These are phyloP conservation scores for Nakaseomyces delphensis DNA, from an alignment of 1,139 yeast genomes.

Conservation along the genomic window DNA sequence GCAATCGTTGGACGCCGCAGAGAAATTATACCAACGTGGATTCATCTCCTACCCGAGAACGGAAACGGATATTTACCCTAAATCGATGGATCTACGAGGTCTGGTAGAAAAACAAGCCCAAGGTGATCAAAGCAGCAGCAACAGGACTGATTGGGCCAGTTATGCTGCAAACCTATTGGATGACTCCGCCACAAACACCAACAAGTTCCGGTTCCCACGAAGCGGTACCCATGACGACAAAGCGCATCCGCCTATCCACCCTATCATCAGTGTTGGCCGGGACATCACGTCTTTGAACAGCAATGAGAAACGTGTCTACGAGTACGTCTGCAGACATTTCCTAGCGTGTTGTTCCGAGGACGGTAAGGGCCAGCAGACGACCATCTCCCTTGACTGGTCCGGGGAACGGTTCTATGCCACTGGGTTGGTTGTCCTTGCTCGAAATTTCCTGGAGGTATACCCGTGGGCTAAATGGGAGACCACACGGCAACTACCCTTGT, in stretches of 20 bases:
- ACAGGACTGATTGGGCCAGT: constrained; percentile 39
- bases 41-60: constrained; percentile 94
- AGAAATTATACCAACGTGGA: constrained; percentile 75
- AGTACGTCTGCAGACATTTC: constrained; percentile 77
- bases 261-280: constrained; percentile 42
- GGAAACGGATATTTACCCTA: constrained; percentile 84
- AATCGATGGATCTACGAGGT: constrained; percentile 55
- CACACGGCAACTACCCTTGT: constrained; percentile 55
- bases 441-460: constrained; percentile 74
- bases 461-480: constrained; percentile 75
- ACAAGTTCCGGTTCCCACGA: constrained; percentile 53
- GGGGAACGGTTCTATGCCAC: constrained; percentile 59
- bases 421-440: constrained; percentile 64
- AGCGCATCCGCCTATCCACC: constrained; percentile 99
- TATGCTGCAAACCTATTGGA: constrained; percentile 35
- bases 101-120: constrained; percentile 53
- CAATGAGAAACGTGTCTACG: constrained; percentile 64
- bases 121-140: constrained; percentile 24
- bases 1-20: constrained; percentile 74
- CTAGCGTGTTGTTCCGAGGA: constrained; percentile 89
- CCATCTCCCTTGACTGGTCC: constrained; percentile 66
- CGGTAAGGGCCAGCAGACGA: constrained; percentile 68
- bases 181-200: constrained; percentile 18
- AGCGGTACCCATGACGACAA: constrained; percentile 80
- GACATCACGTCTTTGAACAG: constrained; percentile 7